Percentiles rank a stretch among this genome's conserved stretches.
These are phyloP conservation scores for Lodderomyces margitis DNA, from an alignment of 1,139 yeast genomes.

Conservation along the genomic window DNA sequence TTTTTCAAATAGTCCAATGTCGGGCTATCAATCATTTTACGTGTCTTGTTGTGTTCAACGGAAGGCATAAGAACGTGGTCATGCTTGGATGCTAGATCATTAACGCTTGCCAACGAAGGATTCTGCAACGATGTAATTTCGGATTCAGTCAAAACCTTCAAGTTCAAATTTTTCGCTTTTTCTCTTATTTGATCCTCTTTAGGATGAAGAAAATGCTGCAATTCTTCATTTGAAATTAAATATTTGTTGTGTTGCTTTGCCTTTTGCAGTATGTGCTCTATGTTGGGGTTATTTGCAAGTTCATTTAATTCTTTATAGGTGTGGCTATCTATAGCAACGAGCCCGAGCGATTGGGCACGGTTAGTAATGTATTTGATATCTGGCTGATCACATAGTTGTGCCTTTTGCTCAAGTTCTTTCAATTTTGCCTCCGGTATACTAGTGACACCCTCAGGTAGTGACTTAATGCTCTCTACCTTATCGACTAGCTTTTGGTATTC, in stretches of 20 bases:
- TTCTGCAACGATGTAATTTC: conserved; percentile 18
- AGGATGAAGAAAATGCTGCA: conserved; percentile 1
- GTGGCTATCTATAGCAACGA: conserved; percentile 28
- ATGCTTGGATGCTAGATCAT: conserved; percentile 17
- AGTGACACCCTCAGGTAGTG: conserved; percentile 33
- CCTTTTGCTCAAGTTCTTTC: conserved; percentile 17
- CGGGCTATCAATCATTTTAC: conserved; percentile 21
- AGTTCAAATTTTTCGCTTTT: conserved; percentile 11
- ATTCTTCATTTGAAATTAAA: conserved; percentile 15
- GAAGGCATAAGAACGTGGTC: conserved; percentile 17
- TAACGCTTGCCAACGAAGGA: conserved; percentile 22
- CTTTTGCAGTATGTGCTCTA: conserved; percentile 12
- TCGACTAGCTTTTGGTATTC: conserved; percentile 29
- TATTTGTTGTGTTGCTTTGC: conserved; percentile 14
- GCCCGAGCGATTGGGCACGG: conserved; percentile 34
- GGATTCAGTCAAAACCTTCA: conserved; percentile 15
- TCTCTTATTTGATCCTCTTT: neutral
- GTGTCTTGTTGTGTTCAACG: conserved; percentile 16
- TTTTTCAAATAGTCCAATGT: conserved; percentile 22
- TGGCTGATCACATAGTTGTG: conserved; percentile 23
- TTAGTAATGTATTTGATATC: conserved; percentile 25
- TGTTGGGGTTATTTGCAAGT: conserved; percentile 16
- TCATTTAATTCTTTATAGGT: conserved; percentile 30
- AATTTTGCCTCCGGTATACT: conserved; percentile 29
- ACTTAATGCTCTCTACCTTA: conserved; percentile 15